phyloP scores from a whole-genome alignment of 192 early-diverging fungal genomes.

The Ambispora gerdemannii region DNA sequence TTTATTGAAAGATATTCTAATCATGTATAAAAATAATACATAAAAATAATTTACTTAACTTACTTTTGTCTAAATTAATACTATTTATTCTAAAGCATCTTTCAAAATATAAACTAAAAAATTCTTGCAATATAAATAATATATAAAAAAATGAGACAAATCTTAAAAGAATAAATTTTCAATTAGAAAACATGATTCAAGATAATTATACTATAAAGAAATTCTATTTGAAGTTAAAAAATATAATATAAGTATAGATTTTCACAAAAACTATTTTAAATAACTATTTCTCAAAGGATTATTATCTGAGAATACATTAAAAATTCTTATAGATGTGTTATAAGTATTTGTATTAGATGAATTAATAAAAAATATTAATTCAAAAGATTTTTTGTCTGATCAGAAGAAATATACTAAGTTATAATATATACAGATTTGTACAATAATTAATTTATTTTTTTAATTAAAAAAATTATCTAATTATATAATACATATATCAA shows the following conservation, averaged over 20 bases:
- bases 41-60: too few species aligned
- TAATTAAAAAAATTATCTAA: too few species aligned
- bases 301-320: not conserved
- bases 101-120: not conserved
- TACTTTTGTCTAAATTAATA: too few species aligned
- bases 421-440: too few species aligned
- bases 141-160: not conserved
- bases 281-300: not conserved
- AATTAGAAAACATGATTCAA: not conserved
- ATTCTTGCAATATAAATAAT: constrained; percentile 1
- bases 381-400: too few species aligned
- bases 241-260: not conserved
- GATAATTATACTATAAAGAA: not conserved
- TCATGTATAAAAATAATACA: too few species aligned
- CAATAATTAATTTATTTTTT: too few species aligned
- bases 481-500: too few species aligned
- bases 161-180: too few species aligned
- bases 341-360: not conserved
- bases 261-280: not conserved
- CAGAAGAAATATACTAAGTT: too few species aligned
- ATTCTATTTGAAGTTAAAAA: not conserved
- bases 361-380: not conserved
- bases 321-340: too few species aligned
- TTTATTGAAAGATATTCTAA: too few species aligned
- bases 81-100: not conserved